Evolutionary conservation across 495 filamentous ascomycete genomes (phyloP).

Genomic region (Hyaloscypha bicolor): DNA sequence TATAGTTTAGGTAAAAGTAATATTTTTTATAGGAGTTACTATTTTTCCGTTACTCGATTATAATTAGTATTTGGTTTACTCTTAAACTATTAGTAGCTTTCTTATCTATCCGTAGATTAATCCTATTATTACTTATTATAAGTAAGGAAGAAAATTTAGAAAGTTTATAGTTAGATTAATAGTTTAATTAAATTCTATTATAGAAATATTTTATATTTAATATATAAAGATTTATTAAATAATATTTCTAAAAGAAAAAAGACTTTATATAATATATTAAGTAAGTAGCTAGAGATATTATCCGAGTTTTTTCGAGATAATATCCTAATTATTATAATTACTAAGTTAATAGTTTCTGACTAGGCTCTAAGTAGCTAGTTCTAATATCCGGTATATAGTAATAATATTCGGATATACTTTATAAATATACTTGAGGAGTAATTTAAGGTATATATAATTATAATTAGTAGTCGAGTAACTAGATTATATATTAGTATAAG

Average conservation of each 20-base stretch:
- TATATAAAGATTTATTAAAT: slow-evolving; percentile 13
- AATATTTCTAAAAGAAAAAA: slow-evolving; percentile 17
- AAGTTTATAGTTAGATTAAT: no score
- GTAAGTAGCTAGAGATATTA: slow-evolving; percentile 2
- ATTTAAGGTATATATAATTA: slow-evolving; percentile 9
- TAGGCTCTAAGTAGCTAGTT: slow-evolving; percentile 12
- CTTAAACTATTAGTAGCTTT: no score
- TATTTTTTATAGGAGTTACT: no score
- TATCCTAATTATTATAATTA: slow-evolving; percentile 16
- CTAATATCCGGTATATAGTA: slow-evolving; percentile 10
- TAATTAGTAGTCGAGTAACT: slow-evolving; percentile 18
- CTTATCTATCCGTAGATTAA: no score
- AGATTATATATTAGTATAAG: slow-evolving; percentile 14
- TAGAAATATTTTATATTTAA: slow-evolving; percentile 7
- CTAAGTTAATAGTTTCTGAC: slow-evolving; percentile 12
- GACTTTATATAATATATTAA: neutral
- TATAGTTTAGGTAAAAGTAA: no score
- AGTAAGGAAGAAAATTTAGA: no score
- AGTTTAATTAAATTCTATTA: slow-evolving; percentile 4
- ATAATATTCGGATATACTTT: slow-evolving; percentile 13
- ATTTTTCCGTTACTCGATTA: no score
- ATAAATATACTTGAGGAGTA: slow-evolving; percentile 14
- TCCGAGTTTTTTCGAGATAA: slow-evolving; percentile 11
- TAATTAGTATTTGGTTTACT: no score
- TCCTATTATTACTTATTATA: no score